A percentile compares a stretch with the other conserved stretches of the same genome.
phyloP scores from a whole-genome alignment of 1,284 basidiomycete genomes.

The Ceratobasidium sp. region DNA sequence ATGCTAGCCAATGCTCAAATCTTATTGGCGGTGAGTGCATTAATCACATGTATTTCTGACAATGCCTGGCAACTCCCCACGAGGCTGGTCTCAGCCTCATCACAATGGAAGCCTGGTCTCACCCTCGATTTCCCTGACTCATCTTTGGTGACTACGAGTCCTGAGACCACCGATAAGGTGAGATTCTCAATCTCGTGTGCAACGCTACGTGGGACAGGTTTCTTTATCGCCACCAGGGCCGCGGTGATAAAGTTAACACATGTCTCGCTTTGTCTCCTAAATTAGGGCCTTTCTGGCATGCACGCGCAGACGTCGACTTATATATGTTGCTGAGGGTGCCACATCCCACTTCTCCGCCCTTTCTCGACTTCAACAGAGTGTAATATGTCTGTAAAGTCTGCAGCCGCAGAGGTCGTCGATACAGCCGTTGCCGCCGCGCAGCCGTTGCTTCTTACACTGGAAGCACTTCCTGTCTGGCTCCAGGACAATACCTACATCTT shows the following conservation, averaged over 20 bases:
- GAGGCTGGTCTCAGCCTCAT: too few relatives aligned
- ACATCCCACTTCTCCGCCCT: background rate
- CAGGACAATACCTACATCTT: conserved; percentile 45
- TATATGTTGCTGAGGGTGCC: conserved; percentile 9
- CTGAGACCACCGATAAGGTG: too few relatives aligned
- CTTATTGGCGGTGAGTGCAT: too few relatives aligned
- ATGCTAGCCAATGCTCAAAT: too few relatives aligned
- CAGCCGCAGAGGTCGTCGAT: conserved; percentile 25
- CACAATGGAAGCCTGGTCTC: too few relatives aligned
- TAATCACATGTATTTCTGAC: too few relatives aligned
- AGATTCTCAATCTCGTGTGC: too few relatives aligned
- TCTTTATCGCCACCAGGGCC: conserved; percentile 4
- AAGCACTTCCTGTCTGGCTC: conserved; percentile 39
- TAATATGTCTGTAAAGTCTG: conserved; percentile 19
- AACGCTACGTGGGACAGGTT: conserved; percentile 4
- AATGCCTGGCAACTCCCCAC: too few relatives aligned
- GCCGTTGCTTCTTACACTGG: conserved; percentile 31
- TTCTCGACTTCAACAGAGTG: conserved; percentile 2
- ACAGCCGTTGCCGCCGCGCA: conserved; percentile 28
- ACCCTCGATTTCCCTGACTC: too few relatives aligned
- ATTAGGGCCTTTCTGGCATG: background rate
- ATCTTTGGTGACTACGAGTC: too few relatives aligned
- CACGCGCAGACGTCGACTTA: conserved; percentile 12
- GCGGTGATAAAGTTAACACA: conserved; percentile 15
- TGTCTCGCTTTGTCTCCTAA: conserved; percentile 31